Conservation (phyloP, 2,329 filamentous ascomycete species). For the Botrytis porri region DNA sequence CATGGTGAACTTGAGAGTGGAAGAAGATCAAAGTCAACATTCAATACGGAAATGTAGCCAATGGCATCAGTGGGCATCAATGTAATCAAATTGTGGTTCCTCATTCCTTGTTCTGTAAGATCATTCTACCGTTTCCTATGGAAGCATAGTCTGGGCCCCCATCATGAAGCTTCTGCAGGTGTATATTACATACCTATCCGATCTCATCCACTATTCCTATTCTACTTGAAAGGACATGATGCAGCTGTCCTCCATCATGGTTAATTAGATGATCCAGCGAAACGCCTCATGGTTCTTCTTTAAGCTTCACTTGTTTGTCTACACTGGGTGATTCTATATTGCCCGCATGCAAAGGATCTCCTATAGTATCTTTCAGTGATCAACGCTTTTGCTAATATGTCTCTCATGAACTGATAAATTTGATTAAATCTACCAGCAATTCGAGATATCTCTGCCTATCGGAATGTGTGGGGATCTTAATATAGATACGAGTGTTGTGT, state of each 20-base stretch:
- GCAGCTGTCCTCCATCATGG: background rate
- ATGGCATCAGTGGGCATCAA: background rate
- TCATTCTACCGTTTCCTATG: conserved; percentile 4
- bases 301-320: background rate
- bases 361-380: background rate
- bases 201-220: conserved; percentile 1
- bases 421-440: background rate
- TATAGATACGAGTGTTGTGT: background rate
- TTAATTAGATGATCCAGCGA: background rate
- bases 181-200: background rate
- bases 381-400: background rate
- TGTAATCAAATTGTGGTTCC: background rate
- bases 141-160: background rate
- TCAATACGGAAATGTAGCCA: background rate
- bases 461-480: background rate
- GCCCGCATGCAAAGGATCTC: background rate
- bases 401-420: background rate
- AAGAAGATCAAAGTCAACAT: conserved; percentile 1
- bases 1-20: background rate
- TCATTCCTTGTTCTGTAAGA: conserved; percentile 6
- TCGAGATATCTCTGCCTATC: background rate
- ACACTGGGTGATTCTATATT: background rate
- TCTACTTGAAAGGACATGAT: background rate
- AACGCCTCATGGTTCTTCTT: background rate
- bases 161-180: conserved; percentile 13